Conservation (phyloP, 2,329 filamentous ascomycete genomes). For the Akanthomyces lecanii region DNA sequence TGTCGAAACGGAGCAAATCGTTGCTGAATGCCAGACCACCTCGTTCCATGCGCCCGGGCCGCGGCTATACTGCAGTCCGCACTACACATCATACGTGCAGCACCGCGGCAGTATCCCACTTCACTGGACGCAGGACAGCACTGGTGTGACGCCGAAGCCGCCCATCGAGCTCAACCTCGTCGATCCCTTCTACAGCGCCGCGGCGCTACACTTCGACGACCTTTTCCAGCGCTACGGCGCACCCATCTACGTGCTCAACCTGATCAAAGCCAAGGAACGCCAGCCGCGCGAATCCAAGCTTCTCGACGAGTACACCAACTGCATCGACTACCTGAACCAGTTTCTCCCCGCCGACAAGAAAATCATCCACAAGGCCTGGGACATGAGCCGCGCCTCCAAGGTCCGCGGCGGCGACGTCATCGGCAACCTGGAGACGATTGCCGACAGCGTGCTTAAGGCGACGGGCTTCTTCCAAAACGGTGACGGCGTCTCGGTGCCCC, state of each 20-base stretch:
- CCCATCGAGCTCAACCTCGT: slow-evolving; percentile 94
- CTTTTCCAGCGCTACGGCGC: slow-evolving; percentile 90
- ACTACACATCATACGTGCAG: slow-evolving; percentile 94
- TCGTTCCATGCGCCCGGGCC: slow-evolving; percentile 92
- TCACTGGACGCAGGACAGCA: slow-evolving; percentile 96
- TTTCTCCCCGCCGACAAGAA: slow-evolving; percentile 79
- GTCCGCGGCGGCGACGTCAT: slow-evolving; percentile 91
- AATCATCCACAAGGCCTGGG: slow-evolving; percentile 92
- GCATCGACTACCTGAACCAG: slow-evolving; percentile 89
- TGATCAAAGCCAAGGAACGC: slow-evolving; percentile 85
- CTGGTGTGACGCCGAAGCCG: slow-evolving; percentile 91
- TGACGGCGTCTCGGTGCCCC: slow-evolving; percentile 58
- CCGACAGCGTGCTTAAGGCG: slow-evolving; percentile 75
- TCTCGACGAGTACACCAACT: slow-evolving; percentile 78
- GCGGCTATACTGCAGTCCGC: slow-evolving; percentile 78
- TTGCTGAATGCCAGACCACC: slow-evolving; percentile 89
- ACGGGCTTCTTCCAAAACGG: slow-evolving; percentile 97
- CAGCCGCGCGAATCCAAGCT: slow-evolving; percentile 90
- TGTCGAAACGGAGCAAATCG: slow-evolving; percentile 97
- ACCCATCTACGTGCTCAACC: slow-evolving; percentile 84
- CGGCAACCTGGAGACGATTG: slow-evolving; percentile 81
- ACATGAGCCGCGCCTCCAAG: slow-evolving; percentile 96
- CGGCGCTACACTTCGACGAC: slow-evolving; percentile 91
- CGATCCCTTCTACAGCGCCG: slow-evolving; percentile 91
- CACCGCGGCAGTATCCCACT: slow-evolving; percentile 95